These are phyloP conservation scores for Symbiotaphrina buchneri DNA, from an alignment of 495 filamentous ascomycete genomes.

Conservation along the genomic window DNA sequence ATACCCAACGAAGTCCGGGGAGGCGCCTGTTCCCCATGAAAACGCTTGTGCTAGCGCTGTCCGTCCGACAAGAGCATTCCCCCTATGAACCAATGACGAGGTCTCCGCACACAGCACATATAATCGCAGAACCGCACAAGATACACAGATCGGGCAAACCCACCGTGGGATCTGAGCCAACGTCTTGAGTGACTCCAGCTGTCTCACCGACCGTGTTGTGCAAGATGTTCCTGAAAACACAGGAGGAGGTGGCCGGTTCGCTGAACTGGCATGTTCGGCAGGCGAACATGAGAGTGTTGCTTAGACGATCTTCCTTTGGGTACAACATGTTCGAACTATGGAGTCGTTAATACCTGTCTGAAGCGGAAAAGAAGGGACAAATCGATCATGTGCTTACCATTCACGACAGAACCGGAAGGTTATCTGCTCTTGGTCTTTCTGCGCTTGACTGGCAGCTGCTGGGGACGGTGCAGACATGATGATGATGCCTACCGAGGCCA, in stretches of 20 bases:
- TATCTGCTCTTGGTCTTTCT: constrained; percentile 44
- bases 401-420: constrained; percentile 94
- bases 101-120: constrained; percentile 22
- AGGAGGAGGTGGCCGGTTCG: constrained; percentile 19
- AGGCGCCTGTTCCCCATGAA: constrained; percentile 11
- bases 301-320: constrained; percentile 65
- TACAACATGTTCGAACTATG: constrained; percentile 86
- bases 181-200: constrained; percentile 90
- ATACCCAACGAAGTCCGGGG: too few species aligned
- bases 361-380: constrained; percentile 7
- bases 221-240: constrained; percentile 7
- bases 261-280: constrained; percentile 86
- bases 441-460: neutral
- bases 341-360: too few species aligned
- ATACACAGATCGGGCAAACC: constrained; percentile 27
- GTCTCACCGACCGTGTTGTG: constrained; percentile 26
- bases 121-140: constrained; percentile 19
- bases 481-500: too few species aligned
- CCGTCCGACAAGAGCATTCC: too few species aligned
- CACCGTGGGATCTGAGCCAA: constrained; percentile 93
- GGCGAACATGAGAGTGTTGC: constrained; percentile 42
- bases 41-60: too few species aligned
- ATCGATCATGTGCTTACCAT: constrained; percentile 30
- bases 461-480: too few species aligned
- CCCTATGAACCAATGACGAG: too few species aligned